Conservation (phyloP, 1,139 yeast genomes). For the Trichomonascaceae sp. region DNA sequence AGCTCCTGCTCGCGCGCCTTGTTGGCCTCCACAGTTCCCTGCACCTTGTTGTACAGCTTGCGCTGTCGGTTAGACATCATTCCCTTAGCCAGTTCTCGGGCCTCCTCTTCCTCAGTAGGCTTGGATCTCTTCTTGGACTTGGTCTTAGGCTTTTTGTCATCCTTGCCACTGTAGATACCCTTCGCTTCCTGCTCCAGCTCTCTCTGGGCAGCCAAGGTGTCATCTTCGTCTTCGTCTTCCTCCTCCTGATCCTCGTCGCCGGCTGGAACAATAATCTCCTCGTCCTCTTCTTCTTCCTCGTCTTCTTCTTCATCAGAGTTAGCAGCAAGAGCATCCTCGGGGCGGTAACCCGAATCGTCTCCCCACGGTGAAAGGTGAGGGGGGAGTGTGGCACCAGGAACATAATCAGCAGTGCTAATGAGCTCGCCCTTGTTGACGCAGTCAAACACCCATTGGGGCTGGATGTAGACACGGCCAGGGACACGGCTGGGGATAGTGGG, state of each 20-base stretch:
- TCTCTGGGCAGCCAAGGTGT: conserved; percentile 46
- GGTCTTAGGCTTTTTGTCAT: conserved; percentile 27
- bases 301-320: conserved; percentile 31
- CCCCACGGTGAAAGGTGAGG: conserved; percentile 99
- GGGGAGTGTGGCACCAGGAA: conserved; percentile 91
- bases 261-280: conserved; percentile 29
- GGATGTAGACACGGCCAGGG: conserved; percentile 85
- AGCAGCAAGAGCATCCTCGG: conserved; percentile 36
- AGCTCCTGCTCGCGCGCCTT: conserved; percentile 65
- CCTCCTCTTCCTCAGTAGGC: conserved; percentile 41
- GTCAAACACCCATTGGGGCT: conserved; percentile 98
- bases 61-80: conserved; percentile 98
- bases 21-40: conserved; percentile 78
- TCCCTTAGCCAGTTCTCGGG: conserved; percentile 76
- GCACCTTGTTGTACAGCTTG: conserved; percentile 90
- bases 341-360: conserved; percentile 72
- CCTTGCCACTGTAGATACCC: conserved; percentile 73
- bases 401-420: conserved; percentile 64
- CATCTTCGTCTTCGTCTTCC: conserved; percentile 27
- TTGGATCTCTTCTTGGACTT: conserved; percentile 22
- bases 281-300: conserved; percentile 39
- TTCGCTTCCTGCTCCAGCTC: conserved; percentile 87
- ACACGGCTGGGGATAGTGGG: conserved; percentile 68
- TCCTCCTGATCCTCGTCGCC: conserved; percentile 32
- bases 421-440: conserved; percentile 67